Evolutionary conservation across 352 stramenopile genomes (phyloP).

Genomic region (Globisporangium apiculatum): DNA sequence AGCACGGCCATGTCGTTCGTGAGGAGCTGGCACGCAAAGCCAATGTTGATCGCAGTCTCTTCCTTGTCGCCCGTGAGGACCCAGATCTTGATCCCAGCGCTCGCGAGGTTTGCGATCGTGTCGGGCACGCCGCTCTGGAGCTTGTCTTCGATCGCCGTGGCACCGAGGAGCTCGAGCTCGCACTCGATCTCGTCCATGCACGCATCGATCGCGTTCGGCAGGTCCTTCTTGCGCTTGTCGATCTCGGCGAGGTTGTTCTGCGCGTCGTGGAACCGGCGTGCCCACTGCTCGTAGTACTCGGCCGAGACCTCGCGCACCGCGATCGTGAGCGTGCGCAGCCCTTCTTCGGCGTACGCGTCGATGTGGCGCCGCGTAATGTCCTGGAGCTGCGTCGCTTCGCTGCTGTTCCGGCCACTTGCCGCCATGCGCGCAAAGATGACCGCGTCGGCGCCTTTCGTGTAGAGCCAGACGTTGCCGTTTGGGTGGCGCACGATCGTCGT

Average conservation of each 20-base stretch:
- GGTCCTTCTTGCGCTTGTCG: constrained; percentile 75
- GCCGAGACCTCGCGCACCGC: constrained; percentile 53
- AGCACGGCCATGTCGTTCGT: constrained; percentile 77
- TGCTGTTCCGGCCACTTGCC: constrained; percentile 21
- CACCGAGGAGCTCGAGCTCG: constrained; percentile 78
- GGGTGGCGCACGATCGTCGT: constrained; percentile 81
- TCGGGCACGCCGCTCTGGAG: constrained; percentile 88
- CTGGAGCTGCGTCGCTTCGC: constrained; percentile 20
- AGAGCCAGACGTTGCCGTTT: constrained; percentile 51
- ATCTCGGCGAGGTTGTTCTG: constrained; percentile 69
- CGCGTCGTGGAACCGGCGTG: constrained; percentile 49
- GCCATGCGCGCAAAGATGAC: constrained; percentile 51
- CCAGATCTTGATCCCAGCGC: constrained; percentile 90
- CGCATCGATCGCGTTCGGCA: constrained; percentile 59
- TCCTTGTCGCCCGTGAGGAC: constrained; percentile 93
- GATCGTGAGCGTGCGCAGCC: constrained; percentile 84
- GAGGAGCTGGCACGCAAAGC: constrained; percentile 84
- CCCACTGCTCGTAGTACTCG: constrained; percentile 50
- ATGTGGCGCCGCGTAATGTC: constrained; percentile 52
- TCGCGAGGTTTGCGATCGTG: constrained; percentile 76
- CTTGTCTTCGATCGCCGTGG: constrained; percentile 93
- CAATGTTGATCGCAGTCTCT: constrained; percentile 95
- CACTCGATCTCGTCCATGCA: constrained; percentile 83
- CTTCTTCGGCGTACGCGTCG: constrained; percentile 81
- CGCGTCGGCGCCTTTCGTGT: constrained; percentile 68